Percentiles rank a stretch among this genome's conserved stretches.
Evolutionary conservation across 2,329 filamentous ascomycete species (phyloP).

Genomic region (Cadophora gregata): DNA sequence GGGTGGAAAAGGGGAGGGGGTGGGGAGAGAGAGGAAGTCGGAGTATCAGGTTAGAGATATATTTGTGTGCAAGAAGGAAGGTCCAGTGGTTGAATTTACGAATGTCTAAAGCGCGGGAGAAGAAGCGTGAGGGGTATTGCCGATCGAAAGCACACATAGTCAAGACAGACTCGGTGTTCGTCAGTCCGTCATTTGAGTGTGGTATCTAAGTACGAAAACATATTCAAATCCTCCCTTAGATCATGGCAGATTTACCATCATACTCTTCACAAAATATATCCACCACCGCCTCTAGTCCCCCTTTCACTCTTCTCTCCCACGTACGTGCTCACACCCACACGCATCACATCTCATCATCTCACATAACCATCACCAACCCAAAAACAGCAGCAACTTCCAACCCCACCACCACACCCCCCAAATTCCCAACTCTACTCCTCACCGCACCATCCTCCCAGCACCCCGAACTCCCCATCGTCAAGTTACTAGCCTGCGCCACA

Average conservation of each 20-base stretch:
- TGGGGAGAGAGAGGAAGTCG: background rate
- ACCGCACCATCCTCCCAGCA: background rate
- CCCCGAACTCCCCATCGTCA: background rate
- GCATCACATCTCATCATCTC: no score
- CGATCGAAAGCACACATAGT: no score
- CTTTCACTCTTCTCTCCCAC: no score
- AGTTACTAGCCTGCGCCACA: background rate
- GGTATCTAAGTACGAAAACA: no score
- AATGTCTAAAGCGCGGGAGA: background rate
- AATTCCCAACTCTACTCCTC: background rate
- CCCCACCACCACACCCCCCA: background rate
- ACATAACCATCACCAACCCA: background rate
- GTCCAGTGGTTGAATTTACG: constrained; percentile 16
- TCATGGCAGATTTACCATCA: no score
- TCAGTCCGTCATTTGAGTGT: no score
- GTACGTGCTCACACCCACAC: no score
- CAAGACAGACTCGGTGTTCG: no score
- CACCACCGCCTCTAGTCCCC: no score
- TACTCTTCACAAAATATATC: no score
- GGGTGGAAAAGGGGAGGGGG: background rate
- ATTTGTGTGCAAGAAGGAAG: constrained; percentile 16
- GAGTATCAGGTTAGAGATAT: constrained; percentile 17
- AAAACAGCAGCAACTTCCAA: background rate
- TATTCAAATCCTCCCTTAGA: no score
- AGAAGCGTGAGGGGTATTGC: background rate